Base-by-base conservation (phyloP, 257 asterid genomes). In the Echites panduratus region DNA sequence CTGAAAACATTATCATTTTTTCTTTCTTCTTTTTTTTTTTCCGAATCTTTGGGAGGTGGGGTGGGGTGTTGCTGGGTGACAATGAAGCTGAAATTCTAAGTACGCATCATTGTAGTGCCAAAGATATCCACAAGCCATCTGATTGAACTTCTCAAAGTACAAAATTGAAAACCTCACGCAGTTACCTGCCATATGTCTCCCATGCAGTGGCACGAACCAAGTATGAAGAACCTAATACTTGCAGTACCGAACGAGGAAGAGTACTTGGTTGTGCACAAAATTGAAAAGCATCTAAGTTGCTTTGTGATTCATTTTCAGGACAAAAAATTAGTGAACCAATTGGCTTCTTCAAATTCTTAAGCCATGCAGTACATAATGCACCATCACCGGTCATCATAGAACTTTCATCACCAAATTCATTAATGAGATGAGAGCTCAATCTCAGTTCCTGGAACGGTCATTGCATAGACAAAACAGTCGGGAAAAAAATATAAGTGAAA, bases 121-220 rank as follows among this genome's bases (percentile, higher is more conserved):
- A 8, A 7, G 48, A 49, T 47, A 16, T 50, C n/a, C 32, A 16
- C 27, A 19, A 24, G 19, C 64, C 35, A 58, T 58, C 38, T 19
- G 0, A 32, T 32, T 2, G 8, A 45, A 50, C 58, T 68, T 5
- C 8, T 68, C 56, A 26, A 68, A 68, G 58, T 24, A 45, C 9
- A 68, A 26, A 47, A 50, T 26, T 17, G 7, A 47, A 22, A 7
- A 14, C 49, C 62, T 61, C 52, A 68, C 70, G 66, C 56, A 70
- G 66, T 71, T 82, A 93, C 98, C 98, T 89, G 82, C 97, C 99
- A 80, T 91, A 92, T 83, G 85, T 81, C 89, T 94, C 99, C 99
- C 99, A 94, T 45, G 97, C 83, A 86, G 89, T 84, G 74, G 97
- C 96, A 66, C 95, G 98, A 49, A 87, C 89, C 89, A 94, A 80